Evolutionary conservation across 1,284 basidiomycete genomes (phyloP).

Genomic region (Apiotrichum sp.): DNA sequence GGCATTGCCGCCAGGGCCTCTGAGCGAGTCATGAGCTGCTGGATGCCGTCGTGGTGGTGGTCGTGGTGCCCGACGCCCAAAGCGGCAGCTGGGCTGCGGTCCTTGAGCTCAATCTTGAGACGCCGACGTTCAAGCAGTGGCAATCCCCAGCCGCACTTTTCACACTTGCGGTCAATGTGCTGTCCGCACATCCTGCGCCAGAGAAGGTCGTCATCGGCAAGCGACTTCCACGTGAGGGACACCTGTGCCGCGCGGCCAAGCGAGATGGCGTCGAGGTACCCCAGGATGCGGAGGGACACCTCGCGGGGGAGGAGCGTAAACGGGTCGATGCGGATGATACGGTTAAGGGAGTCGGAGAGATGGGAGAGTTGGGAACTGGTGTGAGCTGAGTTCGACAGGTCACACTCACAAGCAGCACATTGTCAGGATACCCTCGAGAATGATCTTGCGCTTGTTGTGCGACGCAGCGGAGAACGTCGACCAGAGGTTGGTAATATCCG

Average conservation of each 20-base stretch:
- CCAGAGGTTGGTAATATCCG: constrained; percentile 90
- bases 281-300: constrained; percentile 80
- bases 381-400: not conserved
- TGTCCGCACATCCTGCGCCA: constrained; percentile 98
- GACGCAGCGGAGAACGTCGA: constrained; percentile 93
- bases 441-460: constrained; percentile 81
- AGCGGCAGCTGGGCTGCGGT: constrained; percentile 34
- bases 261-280: constrained; percentile 89
- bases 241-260: constrained; percentile 96
- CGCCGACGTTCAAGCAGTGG: constrained; percentile 66
- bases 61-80: constrained; percentile 37
- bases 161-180: constrained; percentile 95
- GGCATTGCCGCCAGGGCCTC: constrained; percentile 24
- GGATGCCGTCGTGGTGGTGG: constrained; percentile 12
- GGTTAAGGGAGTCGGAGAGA: constrained; percentile 81
- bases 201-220: constrained; percentile 93
- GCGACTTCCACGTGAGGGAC: constrained; percentile 71
- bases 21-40: constrained; percentile 27
- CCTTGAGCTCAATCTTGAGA: constrained; percentile 45
- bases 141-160: constrained; percentile 96
- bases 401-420: constrained; percentile 83
- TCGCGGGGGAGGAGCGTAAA: constrained; percentile 88
- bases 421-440: constrained; percentile 94
- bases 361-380: constrained; percentile 79
- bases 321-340: constrained; percentile 92